Percentiles rank a stretch among this genome's conserved stretches.
Evolutionary conservation across 1,139 yeast species (phyloP).

Genomic region (Saccharomyces hybrid): DNA sequence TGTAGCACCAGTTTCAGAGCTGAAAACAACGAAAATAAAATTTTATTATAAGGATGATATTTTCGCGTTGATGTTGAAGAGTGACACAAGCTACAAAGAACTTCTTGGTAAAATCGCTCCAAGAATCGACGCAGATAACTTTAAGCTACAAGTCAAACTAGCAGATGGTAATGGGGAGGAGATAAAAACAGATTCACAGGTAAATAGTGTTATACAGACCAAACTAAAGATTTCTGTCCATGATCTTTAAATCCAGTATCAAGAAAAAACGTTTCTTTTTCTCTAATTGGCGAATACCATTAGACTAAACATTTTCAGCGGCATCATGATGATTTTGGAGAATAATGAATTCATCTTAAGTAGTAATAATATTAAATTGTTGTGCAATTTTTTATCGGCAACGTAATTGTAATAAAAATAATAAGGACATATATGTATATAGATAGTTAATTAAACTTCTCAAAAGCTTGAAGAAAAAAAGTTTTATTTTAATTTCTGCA

Average conservation of each 20-base stretch:
- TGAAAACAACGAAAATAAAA: conserved; percentile 51
- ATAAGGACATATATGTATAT: not conserved
- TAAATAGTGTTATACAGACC: conserved; percentile 29
- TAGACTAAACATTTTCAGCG: not conserved
- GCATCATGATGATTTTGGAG: not conserved
- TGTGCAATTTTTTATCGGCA: not conserved
- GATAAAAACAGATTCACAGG: conserved; percentile 32
- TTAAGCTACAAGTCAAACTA: conserved; percentile 31
- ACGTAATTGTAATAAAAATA: not conserved
- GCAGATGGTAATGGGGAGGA: conserved; percentile 29
- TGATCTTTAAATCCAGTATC: conserved; percentile 15
- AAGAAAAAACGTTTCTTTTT: not conserved
- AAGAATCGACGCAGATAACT: conserved; percentile 42
- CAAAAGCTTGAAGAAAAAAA: not conserved
- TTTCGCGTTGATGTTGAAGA: conserved; percentile 74
- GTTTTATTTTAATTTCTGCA: no score
- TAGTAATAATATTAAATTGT: not conserved
- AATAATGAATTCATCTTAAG: not conserved
- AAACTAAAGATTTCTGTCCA: conserved; percentile 33
- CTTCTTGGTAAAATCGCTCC: conserved; percentile 58
- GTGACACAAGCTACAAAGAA: conserved; percentile 51
- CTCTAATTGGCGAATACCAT: not conserved
- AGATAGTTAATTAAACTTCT: not conserved
- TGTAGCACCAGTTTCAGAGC: conserved; percentile 14
- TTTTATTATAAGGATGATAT: conserved; percentile 86